Evolutionary conservation across 345 rosid genomes (phyloP).

Genomic region (Carallia pectinifolia): DNA sequence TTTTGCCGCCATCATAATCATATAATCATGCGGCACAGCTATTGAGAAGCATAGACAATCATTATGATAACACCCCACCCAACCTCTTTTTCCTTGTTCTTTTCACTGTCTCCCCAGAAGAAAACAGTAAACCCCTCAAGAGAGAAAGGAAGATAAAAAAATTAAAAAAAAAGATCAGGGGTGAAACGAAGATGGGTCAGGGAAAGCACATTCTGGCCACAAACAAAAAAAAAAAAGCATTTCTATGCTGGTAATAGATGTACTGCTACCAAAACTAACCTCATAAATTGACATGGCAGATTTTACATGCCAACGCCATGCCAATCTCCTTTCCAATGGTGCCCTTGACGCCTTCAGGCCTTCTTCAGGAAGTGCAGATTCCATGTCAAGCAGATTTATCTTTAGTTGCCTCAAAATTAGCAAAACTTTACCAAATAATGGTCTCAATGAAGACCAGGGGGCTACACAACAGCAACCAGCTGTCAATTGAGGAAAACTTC

Average conservation of each 20-base stretch:
- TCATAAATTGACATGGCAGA: conserved; percentile 76
- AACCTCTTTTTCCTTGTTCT: too few species aligned
- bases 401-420: conserved; percentile 55
- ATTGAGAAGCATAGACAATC: too few species aligned
- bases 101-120: too few species aligned
- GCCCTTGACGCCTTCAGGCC: conserved; percentile 70
- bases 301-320: conserved; percentile 85
- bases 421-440: conserved; percentile 56
- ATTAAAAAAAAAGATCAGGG: too few species aligned
- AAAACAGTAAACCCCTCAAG: too few species aligned
- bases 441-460: conserved; percentile 74
- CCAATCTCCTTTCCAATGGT: conserved; percentile 53
- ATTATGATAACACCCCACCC: too few species aligned
- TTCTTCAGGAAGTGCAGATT: conserved; percentile 78
- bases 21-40: too few species aligned
- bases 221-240: not conserved
- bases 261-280: conserved; percentile 42
- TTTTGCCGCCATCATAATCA: too few species aligned
- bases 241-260: not conserved
- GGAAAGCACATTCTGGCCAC: too few species aligned
- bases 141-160: too few species aligned
- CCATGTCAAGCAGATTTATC: conserved; percentile 88
- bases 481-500: conserved; percentile 24
- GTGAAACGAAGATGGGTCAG: too few species aligned
- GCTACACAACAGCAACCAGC: conserved; percentile 53